Base-by-base conservation (phyloP, 2,329 filamentous ascomycete genomes). In the Aspergillus pseudoglaucus region DNA sequence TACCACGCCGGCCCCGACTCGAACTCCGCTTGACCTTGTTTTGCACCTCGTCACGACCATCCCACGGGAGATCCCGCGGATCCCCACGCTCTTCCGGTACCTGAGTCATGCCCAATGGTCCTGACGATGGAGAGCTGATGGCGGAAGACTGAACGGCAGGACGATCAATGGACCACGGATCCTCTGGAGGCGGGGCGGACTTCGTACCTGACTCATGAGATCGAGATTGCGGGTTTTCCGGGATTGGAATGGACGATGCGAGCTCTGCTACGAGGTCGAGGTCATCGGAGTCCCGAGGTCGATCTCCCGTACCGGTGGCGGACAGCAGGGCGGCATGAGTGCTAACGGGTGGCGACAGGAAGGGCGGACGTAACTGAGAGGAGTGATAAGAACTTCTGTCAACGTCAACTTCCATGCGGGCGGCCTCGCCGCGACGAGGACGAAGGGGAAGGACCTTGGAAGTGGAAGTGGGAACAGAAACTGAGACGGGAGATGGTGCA, bases 1-100 rank as follows among this genome's bases (percentile, higher is more conserved):
- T 72, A 6, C 69, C 64, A 30, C 69, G 63, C 39, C 74, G 73
- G 41, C 70, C 67, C 47, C 68, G 63, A 57, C 68, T 72, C 10
- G 67, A 59, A 49, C 69, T 72, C 33, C 71, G 67, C 37, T 68
- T 63, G 9, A 58, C 32, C 33, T 61, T 60, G 7, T 47, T 15
- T 10, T 39, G n/a, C 37, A 18, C 46, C 12, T 60, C 60, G 44
- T 53, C 48, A 30, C 62, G 41, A 10, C 51, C 47, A 47, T 59
- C 54, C 45, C 56, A 47, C 23, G 50, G 42, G n/a, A 53, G 45
- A 47, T 59, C 55, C 55, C 60, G 48, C 37, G 55, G 41, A 2
- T 39, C 37, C 18, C 37, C 18, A 12, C 10, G 17, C 7, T 39
- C 37, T 20, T 39, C 37, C 6, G 17, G 18, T 18, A 39, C 25